Evolutionary conservation across 441 rosid genomes (phyloP), one percentile per base, ranked within the genome.

Genomic region (Croton setiger): DNA sequence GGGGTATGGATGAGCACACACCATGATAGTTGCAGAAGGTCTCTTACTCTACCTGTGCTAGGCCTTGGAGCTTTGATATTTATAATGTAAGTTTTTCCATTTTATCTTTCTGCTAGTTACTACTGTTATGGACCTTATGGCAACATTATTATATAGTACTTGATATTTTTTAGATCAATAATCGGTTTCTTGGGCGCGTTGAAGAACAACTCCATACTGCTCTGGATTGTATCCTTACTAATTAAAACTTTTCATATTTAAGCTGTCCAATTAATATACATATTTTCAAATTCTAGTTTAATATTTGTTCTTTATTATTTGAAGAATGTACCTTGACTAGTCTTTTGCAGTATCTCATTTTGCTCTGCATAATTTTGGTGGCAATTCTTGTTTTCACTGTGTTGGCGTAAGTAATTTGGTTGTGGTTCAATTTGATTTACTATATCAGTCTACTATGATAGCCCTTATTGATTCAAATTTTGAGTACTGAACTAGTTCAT

Each of bases 1-100:
- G 97, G 97, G 64, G 92, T 91, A 60, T 93, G 97, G 98, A 88
- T 93, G 95, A 89, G 96, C 85, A 83, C 93, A 67, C 95, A 89
- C 72, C 84, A 88, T 48, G 98, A 93, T 77, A 83, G 84, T 67
- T 93, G 98, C 72, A 74, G 93, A 67, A 89, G 85, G 73, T 85
- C 97, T 64, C 91, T 93, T 10, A 86, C 97, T 44, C 87, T 88
- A 60, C 96, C 98, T 17, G 91, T 91, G 60, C 72, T 93, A 67
- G 92, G 90, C 64, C 93, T 93, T 53, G 98, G 95, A 49, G 95
- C 78, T 74, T 71, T 87, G 77, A 87, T 93, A 70, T 86, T 91
- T 63, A 3, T 88, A 51, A 77, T 93, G 97, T 91, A 70, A 83
- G 87, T 53, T 74, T 66, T 65, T 35, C 66, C 51, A 35, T 68